Evolutionary conservation across 148 eudicot species (phyloP).

Genomic region (Cornus suecica): DNA sequence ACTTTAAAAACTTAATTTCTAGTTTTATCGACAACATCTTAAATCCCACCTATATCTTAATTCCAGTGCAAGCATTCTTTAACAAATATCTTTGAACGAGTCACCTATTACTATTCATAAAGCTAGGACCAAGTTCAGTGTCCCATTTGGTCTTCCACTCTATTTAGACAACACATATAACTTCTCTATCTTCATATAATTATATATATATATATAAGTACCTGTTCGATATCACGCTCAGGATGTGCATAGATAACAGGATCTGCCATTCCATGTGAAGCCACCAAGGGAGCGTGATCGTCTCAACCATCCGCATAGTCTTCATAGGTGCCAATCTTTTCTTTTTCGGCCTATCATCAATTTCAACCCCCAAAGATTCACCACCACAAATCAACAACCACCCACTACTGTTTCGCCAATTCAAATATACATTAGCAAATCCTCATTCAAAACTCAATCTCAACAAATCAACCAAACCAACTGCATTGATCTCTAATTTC

Average conservation of each 20-base stretch:
- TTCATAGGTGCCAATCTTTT: constrained; percentile 61
- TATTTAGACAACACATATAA: too few relatives aligned
- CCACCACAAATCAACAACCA: too few relatives aligned
- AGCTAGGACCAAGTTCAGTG: too few relatives aligned
- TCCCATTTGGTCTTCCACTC: too few relatives aligned
- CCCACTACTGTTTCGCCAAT: not conserved
- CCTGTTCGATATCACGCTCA: constrained; percentile 83
- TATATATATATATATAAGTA: constrained; percentile 1
- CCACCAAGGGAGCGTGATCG: constrained; percentile 23
- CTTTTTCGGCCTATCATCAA: constrained; percentile 62
- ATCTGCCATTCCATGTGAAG: constrained; percentile 98
- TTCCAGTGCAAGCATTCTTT: too few relatives aligned
- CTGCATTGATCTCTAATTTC: not conserved
- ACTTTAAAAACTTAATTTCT: too few relatives aligned
- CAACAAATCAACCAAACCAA: not conserved
- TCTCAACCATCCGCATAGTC: constrained; percentile 51
- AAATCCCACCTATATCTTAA: too few relatives aligned
- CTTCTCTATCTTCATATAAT: too few relatives aligned
- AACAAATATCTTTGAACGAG: not conserved
- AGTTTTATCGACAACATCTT: too few relatives aligned
- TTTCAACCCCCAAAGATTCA: constrained; percentile 10
- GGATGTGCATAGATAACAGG: constrained; percentile 66
- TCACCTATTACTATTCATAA: too few relatives aligned
- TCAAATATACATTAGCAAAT: not conserved
- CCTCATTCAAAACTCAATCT: constrained; percentile 8